A percentile compares a stretch with the other conserved stretches of the same genome.
phyloP scores from a whole-genome alignment of 805 yeast species.

The Crinitomyces ghanaensis region DNA sequence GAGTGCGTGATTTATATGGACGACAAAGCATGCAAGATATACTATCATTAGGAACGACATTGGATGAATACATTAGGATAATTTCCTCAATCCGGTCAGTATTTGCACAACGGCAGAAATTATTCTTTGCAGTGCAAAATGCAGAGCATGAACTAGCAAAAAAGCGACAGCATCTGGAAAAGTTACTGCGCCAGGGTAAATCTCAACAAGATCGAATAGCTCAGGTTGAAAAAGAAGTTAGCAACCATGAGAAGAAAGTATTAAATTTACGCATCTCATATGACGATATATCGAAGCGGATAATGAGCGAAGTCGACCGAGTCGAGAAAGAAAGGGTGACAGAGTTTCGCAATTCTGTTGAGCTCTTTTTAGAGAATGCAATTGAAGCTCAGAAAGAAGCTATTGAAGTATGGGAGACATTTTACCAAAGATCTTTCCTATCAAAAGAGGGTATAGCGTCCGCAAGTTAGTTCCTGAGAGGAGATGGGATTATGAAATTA shows the following conservation, averaged over 20 bases:
- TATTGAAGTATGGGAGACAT: constrained; percentile 38
- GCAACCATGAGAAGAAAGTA: constrained; percentile 41
- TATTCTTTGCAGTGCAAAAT: constrained; percentile 33
- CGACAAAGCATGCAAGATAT: constrained; percentile 77
- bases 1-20: constrained; percentile 62
- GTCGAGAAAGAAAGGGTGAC: constrained; percentile 68
- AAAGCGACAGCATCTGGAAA: constrained; percentile 37
- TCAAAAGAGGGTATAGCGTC: no score
- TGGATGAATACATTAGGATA: constrained; percentile 76
- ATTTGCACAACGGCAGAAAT: constrained; percentile 61
- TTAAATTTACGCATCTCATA: constrained; percentile 45
- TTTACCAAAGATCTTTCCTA: constrained; percentile 34
- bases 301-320: constrained; percentile 51
- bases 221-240: constrained; percentile 47
- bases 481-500: no score
- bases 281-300: constrained; percentile 50
- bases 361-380: constrained; percentile 78
- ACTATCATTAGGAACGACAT: constrained; percentile 70
- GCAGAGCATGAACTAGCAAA: constrained; percentile 39
- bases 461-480: no score
- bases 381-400: constrained; percentile 88
- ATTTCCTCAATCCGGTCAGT: constrained; percentile 65
- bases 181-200: constrained; percentile 34
- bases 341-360: constrained; percentile 83
- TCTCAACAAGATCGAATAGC: constrained; percentile 54